A percentile compares a stretch with the other conserved stretches of the same genome.
Conservation (phyloP, 106 monocot species). For the Dendrobium huoshanense region DNA sequence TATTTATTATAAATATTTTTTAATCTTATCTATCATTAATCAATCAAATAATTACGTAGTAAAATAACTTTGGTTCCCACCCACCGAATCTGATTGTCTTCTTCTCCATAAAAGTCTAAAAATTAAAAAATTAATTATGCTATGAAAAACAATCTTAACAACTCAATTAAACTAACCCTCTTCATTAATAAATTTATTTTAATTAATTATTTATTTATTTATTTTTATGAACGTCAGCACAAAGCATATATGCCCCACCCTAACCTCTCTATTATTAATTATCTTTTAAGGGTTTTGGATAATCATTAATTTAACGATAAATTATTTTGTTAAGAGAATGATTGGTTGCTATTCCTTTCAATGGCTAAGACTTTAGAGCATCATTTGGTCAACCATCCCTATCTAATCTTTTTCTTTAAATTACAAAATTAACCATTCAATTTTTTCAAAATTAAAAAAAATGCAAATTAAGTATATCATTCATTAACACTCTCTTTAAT, state of each 20-base stretch:
- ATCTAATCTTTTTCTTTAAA: background rate
- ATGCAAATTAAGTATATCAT: too few species aligned
- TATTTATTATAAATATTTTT: too few species aligned
- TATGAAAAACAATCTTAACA: background rate
- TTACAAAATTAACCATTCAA: too few species aligned
- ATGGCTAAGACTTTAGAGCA: background rate
- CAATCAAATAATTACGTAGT: too few species aligned
- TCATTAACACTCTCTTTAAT: too few species aligned
- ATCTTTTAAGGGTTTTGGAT: background rate
- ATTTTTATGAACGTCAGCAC: background rate
- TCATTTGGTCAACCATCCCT: too few species aligned
- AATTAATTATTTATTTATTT: background rate
- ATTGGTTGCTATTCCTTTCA: background rate
- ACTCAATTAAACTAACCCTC: background rate
- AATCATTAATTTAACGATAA: background rate
- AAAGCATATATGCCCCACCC: background rate
- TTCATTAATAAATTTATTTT: background rate
- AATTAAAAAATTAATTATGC: background rate
- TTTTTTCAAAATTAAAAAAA: too few species aligned
- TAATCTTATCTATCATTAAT: too few species aligned
- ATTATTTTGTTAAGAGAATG: background rate
- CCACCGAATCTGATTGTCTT: constrained; percentile 16
- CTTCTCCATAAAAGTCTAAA: background rate
- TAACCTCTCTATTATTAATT: constrained; percentile 2
- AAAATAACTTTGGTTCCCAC: too few species aligned